Base-by-base conservation (phyloP, 2,329 filamentous ascomycete species). In the Exophiala lecanii-corni region DNA sequence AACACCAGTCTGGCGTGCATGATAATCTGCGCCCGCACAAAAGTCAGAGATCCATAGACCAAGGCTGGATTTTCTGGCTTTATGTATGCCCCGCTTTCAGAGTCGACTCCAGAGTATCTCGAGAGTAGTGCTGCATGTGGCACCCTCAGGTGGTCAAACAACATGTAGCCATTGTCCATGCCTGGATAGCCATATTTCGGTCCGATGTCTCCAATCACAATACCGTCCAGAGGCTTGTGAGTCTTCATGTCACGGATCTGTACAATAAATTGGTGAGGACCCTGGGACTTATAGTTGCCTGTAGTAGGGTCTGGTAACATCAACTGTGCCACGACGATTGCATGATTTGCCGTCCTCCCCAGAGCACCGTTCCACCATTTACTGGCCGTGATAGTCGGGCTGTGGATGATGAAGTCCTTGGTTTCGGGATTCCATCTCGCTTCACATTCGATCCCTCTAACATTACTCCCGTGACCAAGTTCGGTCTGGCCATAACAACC, bases 351-450 rank as follows among this genome's bases (percentile, higher is more conserved):
- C n/a, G 70, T 73, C 17, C 71, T 61, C 2, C 72, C 72, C 60
- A 76, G 64, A 1, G 67, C 66, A 1, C 72, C 73, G 55, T 75
- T 75, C 72, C 73, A 76, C 72, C 71, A 75, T 57, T 76, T 75
- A 51, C 68, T 73, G 2, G 73, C 68, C 1, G 72, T 75, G 15
- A 75, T 55, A 18, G 68, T 69, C 9, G 73, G 73, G 48, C 71
- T 74, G 55, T 75, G 71, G 10, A 76, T 61, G 21, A 70, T 59
- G 45, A 76, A 75, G 23, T 72, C 65, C 45, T 69, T 68, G 4
- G 59, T 60, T 18, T 60, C 53, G 1, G 60, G 59, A 51, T 74
- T 66, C 68, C 70, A 75, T 21, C 59, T 66, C 1, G 72, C 72
- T 35, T 67, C 58, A 10, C 68, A 69, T 47, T 76, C 72, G 9